These are phyloP conservation scores for Yamadazyma epiphylla DNA, from an alignment of 1,139 yeast species.

Conservation along the genomic window DNA sequence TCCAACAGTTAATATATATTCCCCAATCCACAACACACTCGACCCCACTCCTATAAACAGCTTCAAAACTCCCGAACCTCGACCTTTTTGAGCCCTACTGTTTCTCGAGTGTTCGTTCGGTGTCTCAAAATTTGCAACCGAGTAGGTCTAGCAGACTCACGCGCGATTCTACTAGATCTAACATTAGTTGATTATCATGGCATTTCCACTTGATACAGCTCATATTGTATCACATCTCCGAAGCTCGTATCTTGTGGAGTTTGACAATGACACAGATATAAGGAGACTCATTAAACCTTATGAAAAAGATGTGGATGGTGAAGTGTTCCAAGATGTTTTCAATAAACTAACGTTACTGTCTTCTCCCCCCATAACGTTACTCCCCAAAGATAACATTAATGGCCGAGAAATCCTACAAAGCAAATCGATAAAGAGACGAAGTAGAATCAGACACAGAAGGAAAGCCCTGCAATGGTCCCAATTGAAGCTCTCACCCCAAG, in stretches of 20 bases:
- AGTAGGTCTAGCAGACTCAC: too few relatives aligned
- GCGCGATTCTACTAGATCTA: too few relatives aligned
- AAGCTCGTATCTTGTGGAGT: conserved; percentile 24
- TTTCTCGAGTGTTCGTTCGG: too few relatives aligned
- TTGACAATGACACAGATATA: conserved; percentile 24
- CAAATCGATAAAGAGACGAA: conserved; percentile 5
- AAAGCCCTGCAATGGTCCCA: background rate
- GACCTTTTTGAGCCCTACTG: too few relatives aligned
- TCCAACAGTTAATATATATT: too few relatives aligned
- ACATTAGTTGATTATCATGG: too few relatives aligned
- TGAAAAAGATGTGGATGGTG: conserved; percentile 9
- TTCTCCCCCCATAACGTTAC: conserved; percentile 36
- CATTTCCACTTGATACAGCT: conserved; percentile 32
- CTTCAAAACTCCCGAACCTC: too few relatives aligned
- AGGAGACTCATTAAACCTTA: conserved; percentile 21
- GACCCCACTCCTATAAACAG: too few relatives aligned
- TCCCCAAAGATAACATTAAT: background rate
- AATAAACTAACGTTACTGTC: conserved; percentile 12
- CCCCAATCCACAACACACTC: too few relatives aligned
- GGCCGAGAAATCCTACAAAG: background rate
- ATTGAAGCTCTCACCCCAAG: background rate
- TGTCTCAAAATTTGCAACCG: too few relatives aligned
- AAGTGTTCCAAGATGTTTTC: conserved; percentile 9
- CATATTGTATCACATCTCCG: conserved; percentile 30
- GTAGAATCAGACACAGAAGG: conserved; percentile 8